phyloP scores from a whole-genome alignment of 2,329 filamentous ascomycete species.

The Fusarium newnesense region DNA sequence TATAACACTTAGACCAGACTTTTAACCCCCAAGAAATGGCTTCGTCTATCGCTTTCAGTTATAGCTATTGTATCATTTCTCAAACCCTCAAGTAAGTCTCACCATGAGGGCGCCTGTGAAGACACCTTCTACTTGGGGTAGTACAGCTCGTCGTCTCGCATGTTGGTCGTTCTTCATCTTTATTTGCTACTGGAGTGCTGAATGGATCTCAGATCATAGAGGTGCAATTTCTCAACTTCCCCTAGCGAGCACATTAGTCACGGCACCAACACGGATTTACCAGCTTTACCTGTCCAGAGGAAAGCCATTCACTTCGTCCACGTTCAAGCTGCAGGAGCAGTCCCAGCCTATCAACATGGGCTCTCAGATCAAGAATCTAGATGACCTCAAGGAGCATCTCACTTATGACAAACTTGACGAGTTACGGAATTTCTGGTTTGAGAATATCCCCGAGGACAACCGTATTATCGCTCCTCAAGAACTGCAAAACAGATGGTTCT shows the following conservation, averaged over 20 bases:
- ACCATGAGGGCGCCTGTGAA: conserved; percentile 12
- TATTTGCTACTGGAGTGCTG: conserved; percentile 30
- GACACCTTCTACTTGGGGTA: conserved; percentile 3
- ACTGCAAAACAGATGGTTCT: conserved; percentile 50
- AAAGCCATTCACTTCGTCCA: conserved; percentile 7
- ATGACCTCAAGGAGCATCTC: conserved; percentile 35
- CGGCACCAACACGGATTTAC: conserved; percentile 3
- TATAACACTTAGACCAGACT: background rate
- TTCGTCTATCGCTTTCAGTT: background rate
- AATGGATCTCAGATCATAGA: conserved; percentile 32
- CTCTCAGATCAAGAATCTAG: background rate
- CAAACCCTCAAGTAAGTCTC: background rate
- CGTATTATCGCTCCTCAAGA: conserved; percentile 42
- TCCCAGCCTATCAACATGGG: background rate
- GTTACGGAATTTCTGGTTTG: conserved; percentile 53
- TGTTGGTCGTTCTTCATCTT: conserved; percentile 39
- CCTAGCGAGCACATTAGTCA: background rate
- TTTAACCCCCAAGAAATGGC: background rate
- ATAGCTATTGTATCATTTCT: background rate
- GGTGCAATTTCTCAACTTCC: conserved; percentile 6
- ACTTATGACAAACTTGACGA: conserved; percentile 45
- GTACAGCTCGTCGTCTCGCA: conserved; percentile 23
- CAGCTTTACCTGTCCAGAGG: background rate
- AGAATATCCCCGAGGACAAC: conserved; percentile 44
- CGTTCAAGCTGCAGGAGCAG: background rate